A percentile compares a stretch with the other conserved stretches of the same genome.
Evolutionary conservation across 2,329 filamentous ascomycete species (phyloP).

Genomic region (Fusarium denticulatum): DNA sequence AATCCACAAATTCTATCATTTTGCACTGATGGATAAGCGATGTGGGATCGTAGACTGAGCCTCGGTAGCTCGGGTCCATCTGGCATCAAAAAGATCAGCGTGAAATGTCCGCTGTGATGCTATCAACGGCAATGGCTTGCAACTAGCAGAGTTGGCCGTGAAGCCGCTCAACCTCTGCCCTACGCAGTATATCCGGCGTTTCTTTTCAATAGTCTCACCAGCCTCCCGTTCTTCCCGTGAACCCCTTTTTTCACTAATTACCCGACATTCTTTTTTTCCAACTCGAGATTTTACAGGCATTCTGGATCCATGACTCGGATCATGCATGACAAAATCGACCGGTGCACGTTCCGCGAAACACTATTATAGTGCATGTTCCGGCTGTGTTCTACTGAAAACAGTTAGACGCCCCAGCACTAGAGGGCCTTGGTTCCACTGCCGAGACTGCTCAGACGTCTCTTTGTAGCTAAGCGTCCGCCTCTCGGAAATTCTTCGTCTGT

Average conservation of each 20-base stretch:
- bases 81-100: not conserved
- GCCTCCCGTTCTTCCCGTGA: not conserved
- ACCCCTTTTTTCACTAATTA: not conserved
- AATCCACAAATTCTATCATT: not conserved
- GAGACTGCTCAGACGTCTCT: not conserved
- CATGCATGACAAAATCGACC: not conserved
- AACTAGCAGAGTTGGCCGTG: not conserved
- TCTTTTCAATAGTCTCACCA: not conserved
- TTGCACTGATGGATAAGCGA: not conserved
- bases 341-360: not conserved
- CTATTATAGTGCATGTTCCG: not conserved
- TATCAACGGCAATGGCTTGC: not conserved
- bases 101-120: not conserved
- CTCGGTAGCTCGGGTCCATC: not conserved
- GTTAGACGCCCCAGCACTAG: not conserved
- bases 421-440: constrained; percentile 2
- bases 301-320: not conserved
- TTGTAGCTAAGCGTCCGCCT: constrained; percentile 1
- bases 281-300: not conserved
- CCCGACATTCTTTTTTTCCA: not conserved
- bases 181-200: not conserved
- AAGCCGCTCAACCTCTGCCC: not conserved
- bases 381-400: not conserved
- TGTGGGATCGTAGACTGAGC: not conserved
- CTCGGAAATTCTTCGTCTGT: constrained; percentile 15